Percentiles rank a stretch among this genome's conserved stretches.
phyloP scores from a whole-genome alignment of 139 green algal genomes.

The Chlamydomonas sphaeroides region DNA sequence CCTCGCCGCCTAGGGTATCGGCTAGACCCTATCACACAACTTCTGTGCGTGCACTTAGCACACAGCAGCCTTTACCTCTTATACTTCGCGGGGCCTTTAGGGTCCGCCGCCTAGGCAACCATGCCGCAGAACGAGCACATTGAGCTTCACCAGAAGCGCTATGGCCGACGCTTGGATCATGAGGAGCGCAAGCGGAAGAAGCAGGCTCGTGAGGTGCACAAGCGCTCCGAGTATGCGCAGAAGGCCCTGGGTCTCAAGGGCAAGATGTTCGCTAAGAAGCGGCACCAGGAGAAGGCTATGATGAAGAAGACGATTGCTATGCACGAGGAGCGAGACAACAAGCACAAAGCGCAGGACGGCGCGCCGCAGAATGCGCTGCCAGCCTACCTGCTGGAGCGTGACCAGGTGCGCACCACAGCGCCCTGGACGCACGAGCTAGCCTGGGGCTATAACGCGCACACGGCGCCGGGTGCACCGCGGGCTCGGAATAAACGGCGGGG shows the following conservation, averaged over 20 bases:
- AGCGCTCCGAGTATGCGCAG: slow-evolving; percentile 83
- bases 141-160: slow-evolving; percentile 95
- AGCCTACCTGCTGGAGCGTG: slow-evolving; percentile 98
- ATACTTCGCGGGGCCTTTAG: too few species aligned
- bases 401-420: slow-evolving; percentile 88
- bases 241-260: slow-evolving; percentile 93
- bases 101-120: too few species aligned
- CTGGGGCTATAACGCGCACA: too few species aligned
- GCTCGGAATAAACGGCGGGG: too few species aligned
- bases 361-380: slow-evolving; percentile 89
- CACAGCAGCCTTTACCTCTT: not conserved
- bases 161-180: slow-evolving; percentile 87
- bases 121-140: slow-evolving; percentile 99
- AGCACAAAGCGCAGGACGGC: slow-evolving; percentile 92
- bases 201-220: slow-evolving; percentile 93
- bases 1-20: too few species aligned
- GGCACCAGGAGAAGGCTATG: slow-evolving; percentile 95
- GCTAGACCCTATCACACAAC: too few species aligned
- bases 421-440: too few species aligned
- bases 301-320: slow-evolving; percentile 99
- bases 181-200: slow-evolving; percentile 96
- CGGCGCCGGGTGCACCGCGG: too few species aligned
- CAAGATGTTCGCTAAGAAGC: slow-evolving; percentile 98
- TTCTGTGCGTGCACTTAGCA: not conserved
- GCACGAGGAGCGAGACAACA: slow-evolving; percentile 95